These are phyloP conservation scores for Cytospora leucostoma DNA, from an alignment of 2,329 filamentous ascomycete genomes.

Conservation along the genomic window DNA sequence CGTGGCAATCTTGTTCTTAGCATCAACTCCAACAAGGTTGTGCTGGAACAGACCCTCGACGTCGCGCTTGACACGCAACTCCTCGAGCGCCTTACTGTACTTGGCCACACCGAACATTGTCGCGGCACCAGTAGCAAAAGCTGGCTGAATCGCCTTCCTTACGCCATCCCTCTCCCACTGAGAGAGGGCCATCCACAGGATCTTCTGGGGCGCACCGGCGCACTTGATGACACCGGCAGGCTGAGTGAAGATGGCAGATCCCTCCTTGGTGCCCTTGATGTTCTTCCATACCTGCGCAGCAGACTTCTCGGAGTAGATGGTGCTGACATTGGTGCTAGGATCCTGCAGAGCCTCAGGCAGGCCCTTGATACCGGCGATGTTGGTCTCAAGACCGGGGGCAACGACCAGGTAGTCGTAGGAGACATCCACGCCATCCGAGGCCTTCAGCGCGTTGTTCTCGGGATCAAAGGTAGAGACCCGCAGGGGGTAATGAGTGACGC, in stretches of 20 bases:
- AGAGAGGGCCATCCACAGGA: constrained; percentile 44
- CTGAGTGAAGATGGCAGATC: constrained; percentile 42
- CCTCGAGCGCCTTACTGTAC: constrained; percentile 40
- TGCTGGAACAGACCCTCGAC: constrained; percentile 44
- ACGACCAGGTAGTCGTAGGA: constrained; percentile 42
- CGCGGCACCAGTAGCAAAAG: constrained; percentile 40
- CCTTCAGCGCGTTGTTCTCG: constrained; percentile 39
- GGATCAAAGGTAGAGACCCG: constrained; percentile 39
- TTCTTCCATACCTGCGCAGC: constrained; percentile 40
- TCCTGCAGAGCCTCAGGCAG: constrained; percentile 39
- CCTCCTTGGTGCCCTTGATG: constrained; percentile 39
- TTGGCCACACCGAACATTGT: constrained; percentile 45
- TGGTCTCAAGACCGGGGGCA: constrained; percentile 40
- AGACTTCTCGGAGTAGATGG: constrained; percentile 41
- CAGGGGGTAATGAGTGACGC: constrained; percentile 40
- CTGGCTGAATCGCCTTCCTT: constrained; percentile 36
- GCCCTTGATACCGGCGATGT: constrained; percentile 39
- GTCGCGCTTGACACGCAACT: constrained; percentile 38
- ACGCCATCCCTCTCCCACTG: constrained; percentile 41
- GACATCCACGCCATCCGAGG: constrained; percentile 39
- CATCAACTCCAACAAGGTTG: constrained; percentile 40
- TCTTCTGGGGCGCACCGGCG: constrained; percentile 43
- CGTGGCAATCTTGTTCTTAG: constrained; percentile 36
- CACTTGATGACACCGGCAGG: constrained; percentile 43
- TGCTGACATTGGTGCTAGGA: constrained; percentile 38